phyloP scores from a whole-genome alignment of 176 grass and related monocot genomes.

The Cymbopogon citratus region DNA sequence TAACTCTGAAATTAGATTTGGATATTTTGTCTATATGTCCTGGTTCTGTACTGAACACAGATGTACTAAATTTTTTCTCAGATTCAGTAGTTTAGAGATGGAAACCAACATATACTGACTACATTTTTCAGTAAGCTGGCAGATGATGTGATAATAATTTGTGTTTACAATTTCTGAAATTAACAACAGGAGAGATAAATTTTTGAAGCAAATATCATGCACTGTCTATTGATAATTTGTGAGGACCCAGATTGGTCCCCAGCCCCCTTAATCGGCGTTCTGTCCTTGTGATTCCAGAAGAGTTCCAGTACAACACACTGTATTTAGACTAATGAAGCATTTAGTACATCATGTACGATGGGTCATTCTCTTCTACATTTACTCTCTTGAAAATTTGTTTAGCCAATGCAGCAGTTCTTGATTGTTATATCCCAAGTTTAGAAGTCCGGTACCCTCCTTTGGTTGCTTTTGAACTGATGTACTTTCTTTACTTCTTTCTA shows the following conservation, averaged over 20 bases:
- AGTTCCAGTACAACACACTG: background rate
- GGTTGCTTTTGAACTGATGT: background rate
- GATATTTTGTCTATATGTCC: background rate
- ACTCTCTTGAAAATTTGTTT: background rate
- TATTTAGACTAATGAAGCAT: background rate
- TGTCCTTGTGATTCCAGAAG: background rate
- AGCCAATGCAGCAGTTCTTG: background rate
- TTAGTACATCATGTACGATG: background rate
- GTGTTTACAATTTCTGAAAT: background rate
- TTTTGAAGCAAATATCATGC: background rate
- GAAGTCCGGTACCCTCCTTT: background rate
- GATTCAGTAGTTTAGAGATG: background rate
- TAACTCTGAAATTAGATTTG: background rate
- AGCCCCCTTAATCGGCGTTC: too few species aligned
- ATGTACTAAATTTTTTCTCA: background rate
- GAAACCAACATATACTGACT: too few species aligned
- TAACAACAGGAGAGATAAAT: background rate
- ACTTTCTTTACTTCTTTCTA: slow-evolving; percentile 24
- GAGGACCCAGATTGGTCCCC: background rate
- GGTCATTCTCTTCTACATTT: background rate
- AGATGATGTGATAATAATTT: background rate
- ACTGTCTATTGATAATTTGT: background rate
- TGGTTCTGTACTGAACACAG: background rate
- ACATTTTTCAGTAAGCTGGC: background rate
- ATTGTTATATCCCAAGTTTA: too few species aligned